These are phyloP conservation scores for Pulicaria dysenterica DNA, from an alignment of 129 eudicot genomes.

Conservation along the genomic window DNA sequence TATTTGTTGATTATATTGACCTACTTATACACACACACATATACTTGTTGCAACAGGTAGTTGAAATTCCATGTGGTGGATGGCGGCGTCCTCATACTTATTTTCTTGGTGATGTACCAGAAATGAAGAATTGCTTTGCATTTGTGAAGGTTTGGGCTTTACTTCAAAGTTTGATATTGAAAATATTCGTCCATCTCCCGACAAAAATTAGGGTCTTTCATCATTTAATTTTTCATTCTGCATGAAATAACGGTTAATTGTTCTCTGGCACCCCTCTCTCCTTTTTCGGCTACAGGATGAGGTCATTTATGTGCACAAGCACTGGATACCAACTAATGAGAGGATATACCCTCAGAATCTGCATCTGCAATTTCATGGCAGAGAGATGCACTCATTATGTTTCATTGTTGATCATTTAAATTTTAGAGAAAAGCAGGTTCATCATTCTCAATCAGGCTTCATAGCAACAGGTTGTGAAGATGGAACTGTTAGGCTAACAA, in stretches of 20 bases:
- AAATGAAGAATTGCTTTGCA: constrained; percentile 73
- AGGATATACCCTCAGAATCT: constrained; percentile 71
- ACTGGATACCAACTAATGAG: constrained; percentile 53
- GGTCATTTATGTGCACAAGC: constrained; percentile 68
- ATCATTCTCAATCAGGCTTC: constrained; percentile 44
- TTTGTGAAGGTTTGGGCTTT: constrained; percentile 72
- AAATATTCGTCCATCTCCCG: neutral
- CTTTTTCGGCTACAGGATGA: constrained; percentile 55
- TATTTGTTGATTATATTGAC: constrained; percentile 9
- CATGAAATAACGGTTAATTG: too few species aligned
- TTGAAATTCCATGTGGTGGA: constrained; percentile 86
- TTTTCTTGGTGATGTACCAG: constrained; percentile 79
- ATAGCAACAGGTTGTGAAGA: constrained; percentile 95
- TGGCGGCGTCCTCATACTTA: constrained; percentile 98
- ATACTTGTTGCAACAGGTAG: constrained; percentile 52
- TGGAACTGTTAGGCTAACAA: constrained; percentile 93
- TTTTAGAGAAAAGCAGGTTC: constrained; percentile 26
- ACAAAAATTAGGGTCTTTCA: neutral
- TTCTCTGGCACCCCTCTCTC: too few species aligned
- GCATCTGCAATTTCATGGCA: constrained; percentile 91
- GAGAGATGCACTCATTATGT: constrained; percentile 89
- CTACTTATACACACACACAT: constrained; percentile 13
- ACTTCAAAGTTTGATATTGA: too few species aligned
- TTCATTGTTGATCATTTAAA: constrained; percentile 48
- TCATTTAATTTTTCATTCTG: neutral